Conservation (phyloP, 2,329 filamentous ascomycete species). For the Grosmannia huntii region DNA sequence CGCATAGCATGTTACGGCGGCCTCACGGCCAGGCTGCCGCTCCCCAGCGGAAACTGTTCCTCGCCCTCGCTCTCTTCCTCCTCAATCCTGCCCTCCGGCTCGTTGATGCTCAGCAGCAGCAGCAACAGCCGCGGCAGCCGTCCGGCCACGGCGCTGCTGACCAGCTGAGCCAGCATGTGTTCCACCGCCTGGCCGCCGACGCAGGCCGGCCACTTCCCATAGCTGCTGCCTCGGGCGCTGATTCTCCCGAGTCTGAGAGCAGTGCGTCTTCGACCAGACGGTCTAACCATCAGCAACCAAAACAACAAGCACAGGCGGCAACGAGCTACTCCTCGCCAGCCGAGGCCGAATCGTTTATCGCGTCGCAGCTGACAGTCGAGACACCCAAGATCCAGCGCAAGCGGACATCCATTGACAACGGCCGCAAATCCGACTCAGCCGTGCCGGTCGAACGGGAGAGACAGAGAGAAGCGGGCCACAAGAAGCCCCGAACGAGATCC, state of each 20-base stretch:
- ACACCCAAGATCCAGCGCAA: slow-evolving; percentile 16
- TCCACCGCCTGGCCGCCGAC: background rate
- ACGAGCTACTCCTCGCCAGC: slow-evolving; percentile 15
- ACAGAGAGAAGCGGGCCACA: slow-evolving; percentile 10
- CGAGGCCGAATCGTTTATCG: slow-evolving; percentile 14
- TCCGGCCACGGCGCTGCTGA: background rate
- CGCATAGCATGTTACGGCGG: slow-evolving; percentile 46
- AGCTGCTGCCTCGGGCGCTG: background rate
- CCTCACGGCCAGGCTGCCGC: slow-evolving; percentile 40
- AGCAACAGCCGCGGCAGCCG: slow-evolving; percentile 20
- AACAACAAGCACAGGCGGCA: background rate
- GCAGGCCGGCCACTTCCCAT: background rate
- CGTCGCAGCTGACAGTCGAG: slow-evolving; percentile 14
- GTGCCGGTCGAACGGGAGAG: background rate
- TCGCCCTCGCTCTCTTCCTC: slow-evolving; percentile 46
- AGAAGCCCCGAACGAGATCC: slow-evolving; percentile 32
- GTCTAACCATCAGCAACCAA: background rate
- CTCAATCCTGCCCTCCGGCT: slow-evolving; percentile 41
- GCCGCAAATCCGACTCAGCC: slow-evolving; percentile 13
- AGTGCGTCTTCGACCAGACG: background rate
- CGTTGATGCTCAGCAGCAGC: slow-evolving; percentile 54
- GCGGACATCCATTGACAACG: slow-evolving; percentile 4
- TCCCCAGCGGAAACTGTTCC: slow-evolving; percentile 32
- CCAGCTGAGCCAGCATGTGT: background rate
- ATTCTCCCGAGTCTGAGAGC: background rate